Evolutionary conservation across 495 filamentous ascomycete species (phyloP).

Genomic region (Aspergillus wentii): DNA sequence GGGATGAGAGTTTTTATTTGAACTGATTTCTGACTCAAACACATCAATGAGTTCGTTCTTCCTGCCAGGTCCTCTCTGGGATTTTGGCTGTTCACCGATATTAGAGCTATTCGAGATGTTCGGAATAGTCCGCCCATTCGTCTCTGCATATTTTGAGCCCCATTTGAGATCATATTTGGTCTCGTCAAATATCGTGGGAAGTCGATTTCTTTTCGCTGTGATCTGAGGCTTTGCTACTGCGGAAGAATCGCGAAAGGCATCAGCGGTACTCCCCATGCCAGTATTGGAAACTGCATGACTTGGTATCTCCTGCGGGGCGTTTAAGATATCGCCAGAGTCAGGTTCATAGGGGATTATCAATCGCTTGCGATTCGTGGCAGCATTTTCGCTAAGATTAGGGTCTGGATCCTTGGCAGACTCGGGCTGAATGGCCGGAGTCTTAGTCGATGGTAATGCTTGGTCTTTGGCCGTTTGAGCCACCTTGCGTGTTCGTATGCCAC

Average conservation of each 20-base stretch:
- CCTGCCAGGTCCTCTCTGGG: constrained; percentile 1
- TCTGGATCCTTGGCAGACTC: neutral
- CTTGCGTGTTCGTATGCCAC: constrained; percentile 14
- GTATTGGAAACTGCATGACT: neutral
- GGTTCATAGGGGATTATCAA: constrained; percentile 16
- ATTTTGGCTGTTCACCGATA: neutral
- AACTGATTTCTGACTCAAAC: neutral
- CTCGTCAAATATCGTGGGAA: constrained; percentile 8
- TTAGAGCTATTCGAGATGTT: neutral
- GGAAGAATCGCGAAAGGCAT: neutral
- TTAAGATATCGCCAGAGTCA: neutral
- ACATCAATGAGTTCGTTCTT: constrained; percentile 11
- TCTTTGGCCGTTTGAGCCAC: neutral
- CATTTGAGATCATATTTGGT: constrained; percentile 12
- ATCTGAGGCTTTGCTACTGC: neutral
- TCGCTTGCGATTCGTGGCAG: constrained; percentile 6
- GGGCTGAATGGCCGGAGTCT: neutral
- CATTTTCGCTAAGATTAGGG: neutral
- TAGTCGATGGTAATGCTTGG: neutral
- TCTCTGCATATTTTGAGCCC: neutral
- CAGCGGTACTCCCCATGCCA: neutral
- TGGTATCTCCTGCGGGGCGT: neutral
- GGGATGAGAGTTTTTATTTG: constrained; percentile 2
- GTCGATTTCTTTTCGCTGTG: neutral
- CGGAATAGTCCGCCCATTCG: neutral